These are phyloP conservation scores for Cardiospermum halicacabum DNA, from an alignment of 345 rosid genomes.

Conservation along the genomic window DNA sequence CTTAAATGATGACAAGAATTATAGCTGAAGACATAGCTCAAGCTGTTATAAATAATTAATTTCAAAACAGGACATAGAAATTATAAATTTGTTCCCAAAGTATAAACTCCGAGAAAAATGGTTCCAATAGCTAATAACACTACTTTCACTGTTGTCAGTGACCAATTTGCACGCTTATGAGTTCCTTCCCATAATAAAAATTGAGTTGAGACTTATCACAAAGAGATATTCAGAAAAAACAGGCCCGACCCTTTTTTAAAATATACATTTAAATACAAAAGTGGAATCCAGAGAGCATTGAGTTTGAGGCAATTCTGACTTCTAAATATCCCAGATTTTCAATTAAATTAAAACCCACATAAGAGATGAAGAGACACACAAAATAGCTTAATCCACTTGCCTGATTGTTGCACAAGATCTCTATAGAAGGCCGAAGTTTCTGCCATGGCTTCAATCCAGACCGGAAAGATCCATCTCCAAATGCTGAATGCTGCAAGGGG, in stretches of 20 bases:
- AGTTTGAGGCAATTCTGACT: not conserved
- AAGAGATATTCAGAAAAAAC: not conserved
- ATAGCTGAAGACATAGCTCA: not conserved
- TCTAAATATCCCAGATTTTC: not conserved
- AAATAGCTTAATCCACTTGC: constrained; percentile 34
- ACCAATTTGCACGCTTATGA: not conserved
- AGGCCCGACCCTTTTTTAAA: not conserved
- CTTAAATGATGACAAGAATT: not conserved
- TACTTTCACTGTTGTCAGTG: not conserved
- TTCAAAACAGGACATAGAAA: not conserved
- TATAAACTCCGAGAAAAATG: not conserved
- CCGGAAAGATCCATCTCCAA: constrained; percentile 61
- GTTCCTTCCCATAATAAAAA: not conserved
- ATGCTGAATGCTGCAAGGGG: constrained; percentile 49
- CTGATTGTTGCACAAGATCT: constrained; percentile 97
- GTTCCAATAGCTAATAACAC: not conserved
- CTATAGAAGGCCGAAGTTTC: constrained; percentile 77
- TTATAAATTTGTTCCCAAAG: too few species aligned
- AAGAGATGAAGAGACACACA: not conserved
- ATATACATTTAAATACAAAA: not conserved
- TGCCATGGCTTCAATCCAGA: constrained; percentile 75
- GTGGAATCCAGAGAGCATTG: not conserved
- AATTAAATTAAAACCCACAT: not conserved
- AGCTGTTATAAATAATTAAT: not conserved
- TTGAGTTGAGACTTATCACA: not conserved